A percentile compares a stretch with the other conserved stretches of the same genome.
These are phyloP conservation scores for Trifolium subterraneum DNA, from an alignment of 306 rosid genomes.

Conservation along the genomic window DNA sequence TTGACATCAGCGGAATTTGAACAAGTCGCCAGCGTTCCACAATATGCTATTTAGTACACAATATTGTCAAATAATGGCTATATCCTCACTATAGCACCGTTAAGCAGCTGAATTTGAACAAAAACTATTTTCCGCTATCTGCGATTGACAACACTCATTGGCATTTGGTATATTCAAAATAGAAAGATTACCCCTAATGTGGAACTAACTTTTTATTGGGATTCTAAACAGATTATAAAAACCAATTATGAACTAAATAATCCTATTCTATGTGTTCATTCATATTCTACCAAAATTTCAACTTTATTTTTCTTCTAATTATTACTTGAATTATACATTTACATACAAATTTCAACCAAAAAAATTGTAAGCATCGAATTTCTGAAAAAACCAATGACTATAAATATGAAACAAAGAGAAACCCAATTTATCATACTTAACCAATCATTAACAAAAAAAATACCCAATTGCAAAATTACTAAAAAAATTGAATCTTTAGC, in stretches of 20 bases:
- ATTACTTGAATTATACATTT: constrained; percentile 12
- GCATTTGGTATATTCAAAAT: neutral
- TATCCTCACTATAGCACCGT: neutral
- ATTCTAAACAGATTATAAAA: neutral
- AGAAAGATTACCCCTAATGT: neutral
- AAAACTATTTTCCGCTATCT: neutral
- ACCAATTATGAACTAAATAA: constrained; percentile 14
- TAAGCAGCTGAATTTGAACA: neutral
- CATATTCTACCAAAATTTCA: constrained; percentile 6
- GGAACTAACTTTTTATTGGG: neutral
- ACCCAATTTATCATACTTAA: neutral
- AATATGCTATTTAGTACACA: neutral
- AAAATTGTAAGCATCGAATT: neutral
- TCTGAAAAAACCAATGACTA: neutral
- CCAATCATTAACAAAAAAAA: constrained; percentile 27
- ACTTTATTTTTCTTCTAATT: constrained; percentile 12
- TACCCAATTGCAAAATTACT: constrained; percentile 37
- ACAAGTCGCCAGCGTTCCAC: neutral
- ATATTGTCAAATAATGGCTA: neutral
- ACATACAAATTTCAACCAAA: constrained; percentile 30
- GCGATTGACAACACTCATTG: neutral
- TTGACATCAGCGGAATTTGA: neutral
- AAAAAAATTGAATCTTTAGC: constrained; percentile 11
- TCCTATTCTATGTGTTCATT: constrained; percentile 13
- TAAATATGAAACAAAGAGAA: constrained; percentile 12